Evolutionary conservation across 2,329 filamentous ascomycete genomes (phyloP), one percentile per base, ranked within the genome.

Genomic region (Drechslerella coelobrocha): DNA sequence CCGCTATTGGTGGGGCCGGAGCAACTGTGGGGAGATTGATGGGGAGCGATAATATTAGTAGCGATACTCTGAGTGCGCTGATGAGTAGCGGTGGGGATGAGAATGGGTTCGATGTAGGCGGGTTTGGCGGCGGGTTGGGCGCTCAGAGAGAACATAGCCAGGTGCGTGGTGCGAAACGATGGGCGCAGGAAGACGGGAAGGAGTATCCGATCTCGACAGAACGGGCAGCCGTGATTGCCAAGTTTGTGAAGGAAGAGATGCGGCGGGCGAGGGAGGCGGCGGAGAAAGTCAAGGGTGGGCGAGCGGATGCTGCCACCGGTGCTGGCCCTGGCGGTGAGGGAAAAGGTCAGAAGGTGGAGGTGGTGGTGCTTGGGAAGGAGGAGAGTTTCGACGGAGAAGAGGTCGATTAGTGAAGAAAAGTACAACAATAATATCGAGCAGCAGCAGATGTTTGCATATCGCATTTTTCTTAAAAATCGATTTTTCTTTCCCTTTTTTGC

Each of bases 141-240:
- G 34, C 75, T 60, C 45, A 75, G 75, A 65, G 75, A 56, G 63
- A 76, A 65, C 75, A 59, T 45, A 56, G 53, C 29, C 53, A 59
- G 24, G 54, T 60, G n/a, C 45, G 66, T 10, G 66, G 66, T 0
- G 79, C 80, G 9, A 87, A 86, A 75, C 80, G 85, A 7, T 88
- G 86, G 86, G 83, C 84, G 3, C 82, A 85, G 61, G 87, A 89
- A 56, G 85, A 88, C 68, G 84, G 83, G 0, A 86, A 85, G 75
- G 88, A 91, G 73, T 89, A 89, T 77, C 85, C 86, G 1, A 86
- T 90, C 73, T 82, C 84, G 17, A 90, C 88, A 0, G 87, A 89
- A 73, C 83, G 90, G 21, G 89, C 89, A 0, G 83, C 86, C 51
- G 84, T 85, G 17, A 85, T 93, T 65, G 84, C 86, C 0, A 80